Evolutionary conservation across 192 early-diverging fungal species (phyloP).

Genomic region (Linnemannia exigua): DNA sequence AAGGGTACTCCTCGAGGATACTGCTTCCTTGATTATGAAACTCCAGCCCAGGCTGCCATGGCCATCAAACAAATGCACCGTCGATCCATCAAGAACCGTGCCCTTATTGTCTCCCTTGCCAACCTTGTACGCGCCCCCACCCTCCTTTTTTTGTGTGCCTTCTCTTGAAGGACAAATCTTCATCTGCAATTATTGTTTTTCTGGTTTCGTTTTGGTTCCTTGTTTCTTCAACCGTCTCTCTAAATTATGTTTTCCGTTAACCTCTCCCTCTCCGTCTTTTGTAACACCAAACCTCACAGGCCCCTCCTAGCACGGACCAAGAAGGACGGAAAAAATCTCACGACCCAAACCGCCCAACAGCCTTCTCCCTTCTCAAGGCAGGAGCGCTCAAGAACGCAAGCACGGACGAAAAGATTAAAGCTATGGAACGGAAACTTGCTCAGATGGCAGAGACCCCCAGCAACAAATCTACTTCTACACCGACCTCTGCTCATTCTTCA

Average conservation of each 20-base stretch:
- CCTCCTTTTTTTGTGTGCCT: background rate
- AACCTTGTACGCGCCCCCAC: constrained; percentile 59
- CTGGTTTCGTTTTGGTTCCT: constrained; percentile 9
- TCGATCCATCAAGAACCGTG: constrained; percentile 64
- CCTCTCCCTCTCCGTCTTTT: background rate
- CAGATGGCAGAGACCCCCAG: constrained; percentile 42
- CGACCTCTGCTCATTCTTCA: constrained; percentile 28
- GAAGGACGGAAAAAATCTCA: constrained; percentile 45
- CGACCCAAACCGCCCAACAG: constrained; percentile 58
- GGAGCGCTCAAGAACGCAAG: constrained; percentile 65
- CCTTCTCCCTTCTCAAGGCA: constrained; percentile 61
- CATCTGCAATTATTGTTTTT: background rate
- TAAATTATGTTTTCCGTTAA: background rate
- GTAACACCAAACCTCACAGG: constrained; percentile 39
- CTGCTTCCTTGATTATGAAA: constrained; percentile 76
- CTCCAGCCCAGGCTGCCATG: constrained; percentile 60
- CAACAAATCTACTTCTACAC: background rate
- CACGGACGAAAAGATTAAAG: constrained; percentile 75
- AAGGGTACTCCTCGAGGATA: constrained; percentile 78
- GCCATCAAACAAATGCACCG: constrained; percentile 72
- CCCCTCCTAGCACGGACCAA: constrained; percentile 58
- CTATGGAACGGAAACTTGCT: constrained; percentile 77
- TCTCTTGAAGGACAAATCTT: background rate
- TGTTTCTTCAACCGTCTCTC: background rate
- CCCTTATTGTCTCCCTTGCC: constrained; percentile 74